These are phyloP conservation scores for Plenodomus tracheiphilus DNA, from an alignment of 2,329 filamentous ascomycete species.

Conservation along the genomic window DNA sequence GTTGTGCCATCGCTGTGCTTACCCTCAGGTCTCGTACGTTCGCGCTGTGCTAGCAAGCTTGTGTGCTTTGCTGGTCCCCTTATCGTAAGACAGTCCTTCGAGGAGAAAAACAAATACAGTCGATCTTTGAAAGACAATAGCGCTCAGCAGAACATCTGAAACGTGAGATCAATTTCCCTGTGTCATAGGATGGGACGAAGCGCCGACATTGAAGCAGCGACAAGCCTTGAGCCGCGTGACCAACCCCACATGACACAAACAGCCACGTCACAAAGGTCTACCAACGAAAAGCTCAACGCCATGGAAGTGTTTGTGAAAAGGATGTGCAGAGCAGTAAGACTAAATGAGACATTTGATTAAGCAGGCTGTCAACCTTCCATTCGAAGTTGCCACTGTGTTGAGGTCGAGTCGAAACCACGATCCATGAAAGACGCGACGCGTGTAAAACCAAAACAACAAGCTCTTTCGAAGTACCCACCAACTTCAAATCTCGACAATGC, in stretches of 20 bases:
- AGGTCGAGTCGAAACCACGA: constrained; percentile 26
- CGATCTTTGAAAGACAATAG: neutral
- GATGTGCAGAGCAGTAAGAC: neutral
- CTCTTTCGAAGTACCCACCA: neutral
- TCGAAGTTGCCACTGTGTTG: constrained; percentile 8
- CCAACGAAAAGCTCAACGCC: neutral
- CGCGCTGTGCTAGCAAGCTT: neutral
- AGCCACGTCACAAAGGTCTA: constrained; percentile 4
- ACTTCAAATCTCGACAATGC: constrained; percentile 2
- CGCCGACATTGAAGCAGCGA: neutral
- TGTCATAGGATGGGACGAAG: neutral
- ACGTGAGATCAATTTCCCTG: neutral
- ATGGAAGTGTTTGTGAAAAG: neutral
- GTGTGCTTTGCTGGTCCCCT: neutral
- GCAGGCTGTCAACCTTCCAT: neutral
- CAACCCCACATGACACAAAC: constrained; percentile 12
- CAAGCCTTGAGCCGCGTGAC: constrained; percentile 18
- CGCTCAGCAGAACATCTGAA: neutral
- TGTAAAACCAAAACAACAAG: constrained; percentile 13
- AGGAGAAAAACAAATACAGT: neutral
- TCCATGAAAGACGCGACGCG: constrained; percentile 12
- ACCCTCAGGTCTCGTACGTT: neutral
- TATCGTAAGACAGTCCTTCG: neutral
- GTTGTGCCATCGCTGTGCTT: too few relatives aligned
- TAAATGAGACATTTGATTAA: neutral